Evolutionary conservation across 129 eudicot species (phyloP), one percentile per base, ranked within the genome.

Genomic region (Flaveria trinervia): DNA sequence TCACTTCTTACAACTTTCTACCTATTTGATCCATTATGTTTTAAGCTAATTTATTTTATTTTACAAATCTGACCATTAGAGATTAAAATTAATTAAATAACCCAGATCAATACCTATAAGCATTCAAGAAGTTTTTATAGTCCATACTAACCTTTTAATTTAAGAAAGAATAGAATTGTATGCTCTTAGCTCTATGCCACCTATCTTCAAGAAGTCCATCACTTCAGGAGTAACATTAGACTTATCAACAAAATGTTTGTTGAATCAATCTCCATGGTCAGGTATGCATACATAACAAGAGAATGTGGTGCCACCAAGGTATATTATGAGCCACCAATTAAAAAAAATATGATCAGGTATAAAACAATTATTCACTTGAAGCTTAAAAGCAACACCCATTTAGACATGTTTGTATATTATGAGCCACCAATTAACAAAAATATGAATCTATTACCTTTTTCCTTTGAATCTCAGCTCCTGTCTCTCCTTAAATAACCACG

Each of bases 111-210:
- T 43, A 65, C 18, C 45, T 16, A n/a, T 56, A n/a, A 20, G 48
- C 44, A 46, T 75, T 25, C 36, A 64, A 28, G 70, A 25, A 56
- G 6, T 33, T 8, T 41, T 59, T 17, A 28, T 39, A 55, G 39
- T 20, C 80, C n/a, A 68, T 49, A 64, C 81, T 68, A 74, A 91
- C 98, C 91, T 90, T 88, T 91, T 85, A 16, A 93, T 81, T 84
- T 84, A 93, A 75, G 89, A 74, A 57, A 93, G 91, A 83, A 93
- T 81, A 64, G 93, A 87, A 45, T 93, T 96, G 54, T 93, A 91
- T 44, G 96, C 87, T 81, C 86, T 74, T 84, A 91, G 71, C 82
- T 94, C 97, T 36, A 94, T 54, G 23, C 92, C 92, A 61, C 92
- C 97, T 62, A 70, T 80, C 82, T 84, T 77, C 94, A 94, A 86